These are phyloP conservation scores for Dillenia suffruticosa DNA, from an alignment of 164 flowering plant species.

Conservation along the genomic window DNA sequence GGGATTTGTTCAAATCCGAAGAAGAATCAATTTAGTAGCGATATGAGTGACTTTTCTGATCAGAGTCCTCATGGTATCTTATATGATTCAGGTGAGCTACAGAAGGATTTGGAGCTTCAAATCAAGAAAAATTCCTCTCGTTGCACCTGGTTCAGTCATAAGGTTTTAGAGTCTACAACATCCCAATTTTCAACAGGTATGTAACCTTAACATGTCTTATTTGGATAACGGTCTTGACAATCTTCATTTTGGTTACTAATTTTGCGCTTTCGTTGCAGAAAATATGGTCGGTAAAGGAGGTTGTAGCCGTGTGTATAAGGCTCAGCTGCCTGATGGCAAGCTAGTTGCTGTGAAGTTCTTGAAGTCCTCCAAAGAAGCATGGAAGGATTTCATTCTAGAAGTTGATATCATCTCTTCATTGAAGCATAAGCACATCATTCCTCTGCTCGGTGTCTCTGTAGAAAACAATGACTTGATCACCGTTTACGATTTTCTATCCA, in stretches of 20 bases:
- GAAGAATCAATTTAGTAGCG: slow-evolving; percentile 15
- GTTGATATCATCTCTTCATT: slow-evolving; percentile 64
- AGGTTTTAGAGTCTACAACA: slow-evolving; percentile 45
- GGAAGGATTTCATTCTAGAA: slow-evolving; percentile 66
- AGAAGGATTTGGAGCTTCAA: slow-evolving; percentile 36
- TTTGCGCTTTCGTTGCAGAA: slow-evolving; percentile 30
- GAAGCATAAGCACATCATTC: slow-evolving; percentile 54
- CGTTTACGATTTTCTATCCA: slow-evolving; percentile 59
- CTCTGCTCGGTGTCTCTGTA: slow-evolving; percentile 64
- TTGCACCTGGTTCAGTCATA: slow-evolving; percentile 49
- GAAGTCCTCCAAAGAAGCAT: slow-evolving; percentile 57
- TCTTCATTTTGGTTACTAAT: not conserved
- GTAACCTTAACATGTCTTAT: not conserved
- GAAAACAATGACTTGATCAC: slow-evolving; percentile 56
- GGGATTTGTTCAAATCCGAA: slow-evolving; percentile 8
- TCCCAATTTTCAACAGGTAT: slow-evolving; percentile 63
- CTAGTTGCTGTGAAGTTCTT: slow-evolving; percentile 66
- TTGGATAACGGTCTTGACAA: not conserved
- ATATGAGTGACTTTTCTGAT: slow-evolving; percentile 6
- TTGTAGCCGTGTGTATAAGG: slow-evolving; percentile 73
- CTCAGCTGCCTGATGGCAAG: slow-evolving; percentile 63
- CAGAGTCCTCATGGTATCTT: slow-evolving; percentile 11
- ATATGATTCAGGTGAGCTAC: slow-evolving; percentile 19
- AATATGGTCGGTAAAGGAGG: slow-evolving; percentile 87
- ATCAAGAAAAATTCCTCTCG: slow-evolving; percentile 31